Base-by-base conservation (phyloP, 2,329 filamentous ascomycete species). In the Aspergillus terreus region DNA sequence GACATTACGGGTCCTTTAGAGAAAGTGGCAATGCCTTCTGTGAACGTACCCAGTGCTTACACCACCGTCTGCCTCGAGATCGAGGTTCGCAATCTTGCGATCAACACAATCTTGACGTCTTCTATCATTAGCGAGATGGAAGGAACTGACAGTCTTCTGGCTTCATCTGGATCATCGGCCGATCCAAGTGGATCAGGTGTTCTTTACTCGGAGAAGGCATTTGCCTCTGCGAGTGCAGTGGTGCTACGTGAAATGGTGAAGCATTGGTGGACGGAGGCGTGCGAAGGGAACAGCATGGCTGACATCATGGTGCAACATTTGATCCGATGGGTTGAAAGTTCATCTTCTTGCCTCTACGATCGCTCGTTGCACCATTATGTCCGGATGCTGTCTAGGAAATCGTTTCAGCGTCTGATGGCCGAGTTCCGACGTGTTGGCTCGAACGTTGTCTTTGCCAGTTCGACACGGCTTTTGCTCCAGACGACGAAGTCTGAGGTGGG, bases 171-270 rank as follows among this genome's bases (percentile, higher is more conserved):
- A 6, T 79, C 81, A 10, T 72, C 78, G 1, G 84, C 87, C 51
- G 81, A 85, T 25, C 78, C 78, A 1, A 80, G 79, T 9, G 86
- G 84, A 0, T 77, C 81, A 0, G 87, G 87, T 53, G 80, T 86
- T 15, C 82, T 95, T 6, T 88, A 89, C 55, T 89, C 91, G 0
- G 91, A 96, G 56, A 94, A 87, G 54, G 90, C 92, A 0, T 99
- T 99, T 67, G 87, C 92, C n/a, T 88, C 90, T 46, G 91, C 92
- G 3, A 90, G 91, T 49, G 88, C 97, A 4, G 82, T 86, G 6
- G 94, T 99, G 0, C 79, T 99, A 3, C 87, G 94, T 12, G 95
- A 97, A 63, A 96, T 99, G 92, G 94, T 99, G 61, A 96, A 96
- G 70, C 83, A 89, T 2, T 99, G 95, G 95, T 99, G 94, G 94